These are phyloP conservation scores for Taxillus chinensis DNA, from an alignment of 164 flowering plant species.

Conservation along the genomic window DNA sequence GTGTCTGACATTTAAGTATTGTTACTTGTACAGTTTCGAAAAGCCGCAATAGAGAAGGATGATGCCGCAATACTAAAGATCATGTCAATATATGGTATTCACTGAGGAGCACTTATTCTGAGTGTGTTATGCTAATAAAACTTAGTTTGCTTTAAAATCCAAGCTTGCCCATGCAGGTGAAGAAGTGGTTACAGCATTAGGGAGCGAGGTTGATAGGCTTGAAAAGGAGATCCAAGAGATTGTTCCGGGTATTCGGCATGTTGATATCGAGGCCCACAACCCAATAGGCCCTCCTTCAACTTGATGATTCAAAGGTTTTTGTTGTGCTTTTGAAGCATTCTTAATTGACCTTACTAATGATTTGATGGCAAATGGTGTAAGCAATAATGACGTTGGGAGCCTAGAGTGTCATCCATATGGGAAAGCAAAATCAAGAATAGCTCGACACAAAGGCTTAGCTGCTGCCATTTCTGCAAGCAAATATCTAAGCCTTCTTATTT, in stretches of 20 bases:
- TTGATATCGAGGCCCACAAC: slow-evolving; percentile 90
- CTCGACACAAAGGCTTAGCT: too few relatives aligned
- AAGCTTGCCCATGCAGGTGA: slow-evolving; percentile 45
- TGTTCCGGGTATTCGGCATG: slow-evolving; percentile 90
- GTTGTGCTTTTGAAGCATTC: too few relatives aligned
- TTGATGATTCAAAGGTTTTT: too few relatives aligned
- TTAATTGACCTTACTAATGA: too few relatives aligned
- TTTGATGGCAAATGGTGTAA: too few relatives aligned
- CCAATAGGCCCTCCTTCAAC: slow-evolving; percentile 25
- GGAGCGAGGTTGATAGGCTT: slow-evolving; percentile 95
- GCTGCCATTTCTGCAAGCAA: too few relatives aligned
- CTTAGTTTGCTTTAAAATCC: background rate
- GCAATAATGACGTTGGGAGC: too few relatives aligned
- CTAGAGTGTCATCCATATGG: too few relatives aligned
- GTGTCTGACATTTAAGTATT: background rate
- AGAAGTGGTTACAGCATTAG: slow-evolving; percentile 89
- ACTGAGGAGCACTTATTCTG: background rate
- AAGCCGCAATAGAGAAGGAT: slow-evolving; percentile 58
- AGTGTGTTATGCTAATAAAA: background rate
- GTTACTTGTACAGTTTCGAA: slow-evolving; percentile 56
- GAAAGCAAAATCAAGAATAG: too few relatives aligned
- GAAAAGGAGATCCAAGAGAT: slow-evolving; percentile 85
- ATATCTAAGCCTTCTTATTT: too few relatives aligned
- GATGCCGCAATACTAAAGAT: slow-evolving; percentile 51
- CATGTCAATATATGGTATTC: slow-evolving; percentile 88